phyloP scores from a whole-genome alignment of 2,329 filamentous ascomycete genomes.

The Penicillium olsonii region DNA sequence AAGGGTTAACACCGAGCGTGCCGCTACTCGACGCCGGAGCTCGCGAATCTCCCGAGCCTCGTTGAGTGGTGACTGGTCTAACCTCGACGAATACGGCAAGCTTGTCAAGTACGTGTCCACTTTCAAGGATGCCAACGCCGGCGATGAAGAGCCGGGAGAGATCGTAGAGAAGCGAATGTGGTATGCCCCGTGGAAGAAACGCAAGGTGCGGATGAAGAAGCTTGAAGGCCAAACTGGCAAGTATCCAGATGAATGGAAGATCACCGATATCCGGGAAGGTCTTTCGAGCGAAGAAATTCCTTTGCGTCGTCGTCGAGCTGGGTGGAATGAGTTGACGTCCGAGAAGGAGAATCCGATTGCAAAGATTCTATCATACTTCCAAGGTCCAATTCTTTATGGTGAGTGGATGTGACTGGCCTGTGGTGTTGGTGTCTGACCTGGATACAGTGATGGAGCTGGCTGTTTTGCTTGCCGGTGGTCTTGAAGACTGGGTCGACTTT shows the following conservation, averaged over 20 bases:
- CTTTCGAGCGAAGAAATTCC: slow-evolving; percentile 61
- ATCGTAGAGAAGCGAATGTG: slow-evolving; percentile 55
- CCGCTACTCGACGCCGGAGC: slow-evolving; percentile 27
- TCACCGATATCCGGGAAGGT: slow-evolving; percentile 68
- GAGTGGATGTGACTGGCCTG: slow-evolving; percentile 4
- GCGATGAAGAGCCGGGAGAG: slow-evolving; percentile 43
- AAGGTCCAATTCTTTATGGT: slow-evolving; percentile 53
- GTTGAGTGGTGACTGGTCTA: slow-evolving; percentile 33
- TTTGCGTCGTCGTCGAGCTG: slow-evolving; percentile 62
- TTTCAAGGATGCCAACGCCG: slow-evolving; percentile 57
- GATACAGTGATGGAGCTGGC: slow-evolving; percentile 69
- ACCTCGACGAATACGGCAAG: slow-evolving; percentile 64
- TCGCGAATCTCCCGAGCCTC: slow-evolving; percentile 41
- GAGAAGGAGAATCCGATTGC: slow-evolving; percentile 75
- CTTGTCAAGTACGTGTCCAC: slow-evolving; percentile 68
- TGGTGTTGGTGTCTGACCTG: slow-evolving; percentile 40
- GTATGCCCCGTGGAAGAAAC: slow-evolving; percentile 60
- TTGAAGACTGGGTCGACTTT: slow-evolving; percentile 75
- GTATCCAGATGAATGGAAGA: slow-evolving; percentile 67
- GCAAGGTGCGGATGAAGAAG: slow-evolving; percentile 30
- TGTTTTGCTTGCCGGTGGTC: slow-evolving; percentile 71
- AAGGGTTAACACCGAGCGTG: slow-evolving; percentile 19
- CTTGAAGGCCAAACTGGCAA: slow-evolving; percentile 32
- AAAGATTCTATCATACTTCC: slow-evolving; percentile 74
- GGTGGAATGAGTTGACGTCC: slow-evolving; percentile 74